These are phyloP conservation scores for Penicillium sp. DNA, from an alignment of 2,329 filamentous ascomycete genomes.

Conservation along the genomic window DNA sequence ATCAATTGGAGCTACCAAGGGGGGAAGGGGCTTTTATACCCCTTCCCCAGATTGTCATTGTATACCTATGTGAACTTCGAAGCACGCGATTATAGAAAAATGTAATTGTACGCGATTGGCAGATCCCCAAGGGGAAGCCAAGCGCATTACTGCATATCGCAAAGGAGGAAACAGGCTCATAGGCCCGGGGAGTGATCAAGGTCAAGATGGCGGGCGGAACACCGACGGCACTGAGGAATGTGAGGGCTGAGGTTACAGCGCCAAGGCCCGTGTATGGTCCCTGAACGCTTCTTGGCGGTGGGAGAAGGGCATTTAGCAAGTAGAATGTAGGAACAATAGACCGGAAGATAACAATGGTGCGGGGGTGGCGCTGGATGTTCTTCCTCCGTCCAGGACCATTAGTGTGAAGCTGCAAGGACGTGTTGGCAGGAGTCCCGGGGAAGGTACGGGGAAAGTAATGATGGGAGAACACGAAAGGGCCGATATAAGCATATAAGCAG, in stretches of 20 bases:
- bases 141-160: constrained; percentile 14
- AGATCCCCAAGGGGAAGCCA: constrained; percentile 3
- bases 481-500: too few relatives aligned
- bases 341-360: not conserved
- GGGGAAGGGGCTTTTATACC: constrained; percentile 2
- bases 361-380: not conserved
- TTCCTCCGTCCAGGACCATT: too few relatives aligned
- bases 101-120: constrained; percentile 5
- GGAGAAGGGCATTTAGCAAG: not conserved
- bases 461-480: too few relatives aligned
- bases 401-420: too few relatives aligned
- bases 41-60: not conserved
- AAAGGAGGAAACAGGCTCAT: constrained; percentile 4
- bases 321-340: not conserved
- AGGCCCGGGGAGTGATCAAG: constrained; percentile 4
- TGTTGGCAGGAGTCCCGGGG: too few relatives aligned
- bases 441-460: too few relatives aligned
- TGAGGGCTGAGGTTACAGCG: constrained; percentile 18
- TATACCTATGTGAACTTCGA: too few relatives aligned
- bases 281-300: not conserved
- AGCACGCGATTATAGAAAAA: constrained; percentile 11
- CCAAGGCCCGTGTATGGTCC: constrained; percentile 5
- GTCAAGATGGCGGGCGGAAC: constrained; percentile 10
- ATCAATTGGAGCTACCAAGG: not conserved
- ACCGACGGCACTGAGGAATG: constrained; percentile 16